Base-by-base conservation (phyloP, 2,329 filamentous ascomycete genomes). In the Aspergillus fumigatus region DNA sequence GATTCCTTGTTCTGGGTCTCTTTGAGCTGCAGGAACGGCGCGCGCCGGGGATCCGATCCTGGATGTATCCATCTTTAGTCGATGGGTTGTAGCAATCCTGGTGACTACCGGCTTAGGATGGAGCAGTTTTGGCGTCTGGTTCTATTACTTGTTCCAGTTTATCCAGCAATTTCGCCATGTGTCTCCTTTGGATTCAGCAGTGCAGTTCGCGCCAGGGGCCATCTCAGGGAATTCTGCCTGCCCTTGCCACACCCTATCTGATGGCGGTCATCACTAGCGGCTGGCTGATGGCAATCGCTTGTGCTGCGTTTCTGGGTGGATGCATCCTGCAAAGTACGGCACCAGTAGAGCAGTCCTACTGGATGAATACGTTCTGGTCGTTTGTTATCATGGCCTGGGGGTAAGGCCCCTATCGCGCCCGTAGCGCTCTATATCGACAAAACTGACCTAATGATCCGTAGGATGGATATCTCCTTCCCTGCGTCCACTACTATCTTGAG, bases 401-500 rank as follows among this genome's bases (percentile, higher is more conserved):
- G 72, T 64, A 17, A 48, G 35, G 52, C n/a, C 3, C 26, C 11
- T 29, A 14, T 7, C 32, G 23, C 11, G n/a, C n/a, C 29, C 3
- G 10, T 5, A 48, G 17, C 14, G 10, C 35, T 56, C 60, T 48
- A 60, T 21, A 43, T 21, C 2, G 7, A 6, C 2, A 7, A 43
- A 1, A n/a, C 40, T 43, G 21, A 21, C 40, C n/a, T 43, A 11
- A 11, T 19, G 0, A 19, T 17, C 19, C 23, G 11, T 17, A 19
- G 81, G 4, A 84, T 86, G 81, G 85, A 89, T 67, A 86, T 88
- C 77, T 83, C 79, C 1, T 87, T 87, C 62, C 86, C 86, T 0
- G 81, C 85, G 0, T 84, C 81, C 0, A 85, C 80, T 0, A 68
- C 88, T 8, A 79, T 88, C n/a, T 72, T 89, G 6, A 83, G 80